Evolutionary conservation across 192 early-diverging fungal genomes (phyloP), one percentile per base, ranked within the genome.

Genomic region (Glomus cerebriforme): DNA sequence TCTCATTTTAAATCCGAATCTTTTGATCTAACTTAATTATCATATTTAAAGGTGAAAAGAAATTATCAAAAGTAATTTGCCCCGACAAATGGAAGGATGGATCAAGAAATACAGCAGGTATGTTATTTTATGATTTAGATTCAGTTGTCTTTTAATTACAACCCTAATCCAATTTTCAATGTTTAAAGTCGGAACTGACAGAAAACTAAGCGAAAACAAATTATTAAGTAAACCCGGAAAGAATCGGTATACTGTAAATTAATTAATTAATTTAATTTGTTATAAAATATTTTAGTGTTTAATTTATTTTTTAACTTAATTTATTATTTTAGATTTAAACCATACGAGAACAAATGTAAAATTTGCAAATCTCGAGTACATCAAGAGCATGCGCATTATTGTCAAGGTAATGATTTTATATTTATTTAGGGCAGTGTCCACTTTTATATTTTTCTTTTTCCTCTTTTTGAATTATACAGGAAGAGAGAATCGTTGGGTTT

Each of bases 81-180:
- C 87, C 90, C 32, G 90, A 91, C 73, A 91, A 88, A 58, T 91
- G 90, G 90, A 91, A 91, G 27, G 90, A 88, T 37, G 90, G 90
- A 7, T 87, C 90, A 37, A 83, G 87, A 27, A 91, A 91, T 31
- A 76, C 83, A 10, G 80, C 78, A 39, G 84, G 87, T 79, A 86
- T 80, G 7, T 54, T 67, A 19, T 1, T 58, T 26, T 66, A 31
- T 13, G 43, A 10, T 32, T 29, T n/a, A n/a, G 4, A 17, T n/a
- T 64, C 19, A 45, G 0, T 10, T 59, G 13, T 43, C 5, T 7
- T n/a, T 29, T 2, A 24, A 3, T 47, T 65, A 17, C 27, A 12
- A 26, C 10, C 4, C 7, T 26, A 62, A 29, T 15, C 15, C 35
- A 0, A 31, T 37, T 67, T 34, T 35, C 8, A 31, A 35, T 39